phyloP scores from a whole-genome alignment of 164 flowering plant genomes.

The Malania oleifera region DNA sequence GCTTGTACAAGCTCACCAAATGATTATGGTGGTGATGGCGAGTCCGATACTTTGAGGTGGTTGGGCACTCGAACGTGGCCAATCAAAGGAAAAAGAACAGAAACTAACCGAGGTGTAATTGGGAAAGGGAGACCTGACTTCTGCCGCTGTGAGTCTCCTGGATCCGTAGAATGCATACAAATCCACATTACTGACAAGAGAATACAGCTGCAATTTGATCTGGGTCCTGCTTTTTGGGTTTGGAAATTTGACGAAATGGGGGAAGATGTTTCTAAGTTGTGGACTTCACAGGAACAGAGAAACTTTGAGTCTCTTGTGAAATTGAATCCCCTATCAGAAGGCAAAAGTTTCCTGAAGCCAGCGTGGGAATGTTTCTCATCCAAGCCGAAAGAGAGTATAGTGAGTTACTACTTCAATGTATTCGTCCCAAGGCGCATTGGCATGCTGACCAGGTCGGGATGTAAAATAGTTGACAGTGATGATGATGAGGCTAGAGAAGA shows the following conservation, averaged over 20 bases:
- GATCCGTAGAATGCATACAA: conserved; percentile 31
- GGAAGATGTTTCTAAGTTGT: conserved; percentile 34
- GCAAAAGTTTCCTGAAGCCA: conserved; percentile 20
- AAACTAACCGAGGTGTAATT: background rate
- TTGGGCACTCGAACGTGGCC: conserved; percentile 44
- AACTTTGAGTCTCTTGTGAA: conserved; percentile 28
- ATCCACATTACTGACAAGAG: conserved; percentile 27
- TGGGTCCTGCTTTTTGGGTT: conserved; percentile 34
- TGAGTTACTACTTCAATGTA: conserved; percentile 37
- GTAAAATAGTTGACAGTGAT: conserved; percentile 21
- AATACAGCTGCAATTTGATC: conserved; percentile 21
- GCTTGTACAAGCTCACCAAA: conserved; percentile 21
- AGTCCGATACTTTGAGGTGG: conserved; percentile 24
- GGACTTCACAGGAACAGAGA: conserved; percentile 37
- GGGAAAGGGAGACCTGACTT: conserved; percentile 31
- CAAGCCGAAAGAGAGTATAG: conserved; percentile 21
- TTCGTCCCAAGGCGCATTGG: conserved; percentile 24
- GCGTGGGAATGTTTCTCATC: conserved; percentile 21
- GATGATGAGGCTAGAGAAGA: conserved; percentile 19
- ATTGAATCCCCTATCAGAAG: conserved; percentile 14
- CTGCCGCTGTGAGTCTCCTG: conserved; percentile 29
- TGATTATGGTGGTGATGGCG: background rate
- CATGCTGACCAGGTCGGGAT: conserved; percentile 18
- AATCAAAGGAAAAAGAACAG: conserved; percentile 7
- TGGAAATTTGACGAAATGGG: conserved; percentile 61